Conservation (phyloP, 2,329 filamentous ascomycete genomes). For the Akanthomyces lecanii region DNA sequence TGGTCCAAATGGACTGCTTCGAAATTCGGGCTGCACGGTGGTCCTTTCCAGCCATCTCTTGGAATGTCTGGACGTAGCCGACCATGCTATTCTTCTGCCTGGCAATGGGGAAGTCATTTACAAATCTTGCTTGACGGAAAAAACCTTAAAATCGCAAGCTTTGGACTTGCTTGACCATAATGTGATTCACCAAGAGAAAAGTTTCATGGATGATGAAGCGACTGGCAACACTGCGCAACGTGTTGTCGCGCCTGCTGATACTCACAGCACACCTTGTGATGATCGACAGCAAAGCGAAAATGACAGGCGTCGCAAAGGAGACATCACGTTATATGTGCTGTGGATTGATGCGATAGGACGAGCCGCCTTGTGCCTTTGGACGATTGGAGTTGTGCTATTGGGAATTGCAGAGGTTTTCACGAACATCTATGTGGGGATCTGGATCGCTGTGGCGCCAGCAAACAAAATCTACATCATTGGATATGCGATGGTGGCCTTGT, state of each 20-base stretch:
- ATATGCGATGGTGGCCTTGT: not conserved
- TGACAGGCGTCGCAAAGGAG: not conserved
- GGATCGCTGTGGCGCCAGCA: not conserved
- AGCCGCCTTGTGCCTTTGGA: not conserved
- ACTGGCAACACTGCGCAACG: no score
- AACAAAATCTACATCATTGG: not conserved
- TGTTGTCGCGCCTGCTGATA: no score
- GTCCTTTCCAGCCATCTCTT: not conserved
- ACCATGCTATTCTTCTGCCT: no score
- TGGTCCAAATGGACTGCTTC: not conserved
- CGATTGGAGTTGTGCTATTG: not conserved
- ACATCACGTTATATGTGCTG: not conserved
- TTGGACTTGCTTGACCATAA: no score
- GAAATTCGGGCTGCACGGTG: not conserved
- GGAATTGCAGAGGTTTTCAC: not conserved
- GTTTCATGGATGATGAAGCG: no score
- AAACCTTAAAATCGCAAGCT: no score
- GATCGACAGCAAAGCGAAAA: no score
- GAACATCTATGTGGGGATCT: not conserved
- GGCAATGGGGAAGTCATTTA: no score
- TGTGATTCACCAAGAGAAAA: no score
- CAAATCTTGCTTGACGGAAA: no score
- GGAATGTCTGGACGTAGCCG: not conserved
- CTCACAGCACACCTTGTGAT: no score
- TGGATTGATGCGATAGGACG: not conserved